A percentile compares a stretch with the other conserved stretches of the same genome.
Evolutionary conservation across 768 basidiomycete genomes (phyloP).

Genomic region (Auriscalpium vulgare): DNA sequence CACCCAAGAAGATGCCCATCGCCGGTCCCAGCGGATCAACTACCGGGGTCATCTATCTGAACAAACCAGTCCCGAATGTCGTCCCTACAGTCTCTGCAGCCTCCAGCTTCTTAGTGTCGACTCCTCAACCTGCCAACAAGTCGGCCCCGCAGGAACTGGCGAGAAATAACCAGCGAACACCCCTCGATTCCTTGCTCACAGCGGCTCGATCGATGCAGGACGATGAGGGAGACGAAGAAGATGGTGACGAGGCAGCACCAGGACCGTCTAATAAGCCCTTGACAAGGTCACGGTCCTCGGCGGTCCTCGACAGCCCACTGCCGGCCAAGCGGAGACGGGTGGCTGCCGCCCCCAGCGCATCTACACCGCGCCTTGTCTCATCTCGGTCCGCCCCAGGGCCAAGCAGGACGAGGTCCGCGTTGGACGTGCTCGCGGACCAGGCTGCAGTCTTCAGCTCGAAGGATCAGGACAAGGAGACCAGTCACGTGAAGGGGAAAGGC

Average conservation of each 20-base stretch:
- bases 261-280: slow-evolving; percentile 10
- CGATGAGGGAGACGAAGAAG: slow-evolving; percentile 28
- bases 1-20: slow-evolving; percentile 8
- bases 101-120: slow-evolving; percentile 16
- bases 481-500: background rate
- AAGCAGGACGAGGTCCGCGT: slow-evolving; percentile 25
- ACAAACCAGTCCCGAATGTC: slow-evolving; percentile 8
- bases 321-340: slow-evolving; percentile 31
- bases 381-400: background rate
- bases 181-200: slow-evolving; percentile 51
- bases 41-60: slow-evolving; percentile 13
- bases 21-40: slow-evolving; percentile 7
- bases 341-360: background rate
- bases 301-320: slow-evolving; percentile 27
- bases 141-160: slow-evolving; percentile 7
- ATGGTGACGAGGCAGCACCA: slow-evolving; percentile 16
- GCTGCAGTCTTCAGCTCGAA: slow-evolving; percentile 41
- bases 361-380: background rate
- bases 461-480: slow-evolving; percentile 16
- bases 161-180: slow-evolving; percentile 31
- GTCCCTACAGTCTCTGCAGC: slow-evolving; percentile 5
- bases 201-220: slow-evolving; percentile 38
- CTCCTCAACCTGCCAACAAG: slow-evolving; percentile 7
- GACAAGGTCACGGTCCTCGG: slow-evolving; percentile 17
- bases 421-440: slow-evolving; percentile 72